These are phyloP conservation scores for Fagopyrum homotropicum DNA, from an alignment of 148 eudicot genomes.

Conservation along the genomic window DNA sequence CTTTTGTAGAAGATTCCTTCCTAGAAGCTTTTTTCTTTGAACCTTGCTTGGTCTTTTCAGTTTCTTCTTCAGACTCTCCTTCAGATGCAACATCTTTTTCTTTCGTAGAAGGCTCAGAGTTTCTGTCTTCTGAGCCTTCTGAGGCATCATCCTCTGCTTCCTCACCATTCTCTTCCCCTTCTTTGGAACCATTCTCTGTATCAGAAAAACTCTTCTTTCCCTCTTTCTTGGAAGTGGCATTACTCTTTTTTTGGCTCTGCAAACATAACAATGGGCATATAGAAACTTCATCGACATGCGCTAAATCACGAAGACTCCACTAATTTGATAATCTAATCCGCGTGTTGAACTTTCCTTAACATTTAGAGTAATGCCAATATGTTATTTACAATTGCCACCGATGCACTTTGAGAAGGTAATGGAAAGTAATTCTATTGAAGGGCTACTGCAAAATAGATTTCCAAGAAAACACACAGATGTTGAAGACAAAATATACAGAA, in stretches of 20 bases:
- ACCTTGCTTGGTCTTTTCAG: constrained; percentile 29
- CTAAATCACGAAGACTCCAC: not conserved
- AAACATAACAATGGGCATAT: constrained; percentile 11
- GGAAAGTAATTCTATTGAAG: not conserved
- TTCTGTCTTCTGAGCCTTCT: constrained; percentile 46
- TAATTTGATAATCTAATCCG: not conserved
- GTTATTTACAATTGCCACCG: not conserved
- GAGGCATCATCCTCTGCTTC: constrained; percentile 39
- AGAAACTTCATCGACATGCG: not conserved
- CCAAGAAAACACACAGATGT: not conserved
- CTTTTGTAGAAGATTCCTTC: constrained; percentile 42
- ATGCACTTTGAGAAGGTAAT: not conserved
- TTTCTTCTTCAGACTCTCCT: constrained; percentile 50
- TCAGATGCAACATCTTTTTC: constrained; percentile 34
- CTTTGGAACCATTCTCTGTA: constrained; percentile 35
- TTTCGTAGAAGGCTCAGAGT: constrained; percentile 42
- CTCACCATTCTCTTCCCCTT: constrained; percentile 46
- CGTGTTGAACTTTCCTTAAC: not conserved
- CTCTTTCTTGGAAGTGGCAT: constrained; percentile 32
- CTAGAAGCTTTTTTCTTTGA: constrained; percentile 41
- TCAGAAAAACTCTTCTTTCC: constrained; percentile 35
- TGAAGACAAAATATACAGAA: not conserved
- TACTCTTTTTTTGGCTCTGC: constrained; percentile 38
- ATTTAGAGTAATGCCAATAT: not conserved
- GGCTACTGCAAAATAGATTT: not conserved